phyloP scores from a whole-genome alignment of 441 rosid genomes.

The Populus hybrid region DNA sequence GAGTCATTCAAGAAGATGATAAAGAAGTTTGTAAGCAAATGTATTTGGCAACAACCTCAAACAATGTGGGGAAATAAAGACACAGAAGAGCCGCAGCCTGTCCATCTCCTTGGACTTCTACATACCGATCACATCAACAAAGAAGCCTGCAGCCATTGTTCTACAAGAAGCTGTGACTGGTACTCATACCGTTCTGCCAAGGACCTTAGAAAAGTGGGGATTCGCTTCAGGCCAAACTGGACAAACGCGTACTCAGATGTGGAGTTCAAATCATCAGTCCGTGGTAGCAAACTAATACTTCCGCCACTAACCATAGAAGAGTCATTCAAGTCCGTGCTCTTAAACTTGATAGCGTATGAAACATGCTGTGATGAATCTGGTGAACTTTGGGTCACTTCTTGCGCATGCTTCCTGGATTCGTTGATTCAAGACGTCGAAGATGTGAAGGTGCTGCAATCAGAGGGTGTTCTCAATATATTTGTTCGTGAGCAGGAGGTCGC shows the following conservation, averaged over 20 bases:
- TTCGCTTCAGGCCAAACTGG: neutral
- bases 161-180: neutral
- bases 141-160: neutral
- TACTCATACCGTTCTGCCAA: neutral
- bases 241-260: neutral
- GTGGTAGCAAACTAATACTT: neutral
- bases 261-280: neutral
- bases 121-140: neutral
- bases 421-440: slow-evolving; percentile 24
- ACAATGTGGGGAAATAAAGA: too few relatives aligned
- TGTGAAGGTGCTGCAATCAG: slow-evolving; percentile 1
- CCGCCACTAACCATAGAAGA: neutral
- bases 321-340: neutral
- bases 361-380: slow-evolving; percentile 1
- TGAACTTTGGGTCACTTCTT: neutral
- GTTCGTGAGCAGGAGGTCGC: slow-evolving; percentile 30
- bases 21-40: too few relatives aligned
- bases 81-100: neutral
- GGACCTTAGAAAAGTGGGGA: slow-evolving; percentile 9
- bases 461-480: slow-evolving; percentile 9
- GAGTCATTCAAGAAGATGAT: too few relatives aligned
- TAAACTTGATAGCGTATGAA: slow-evolving; percentile 29
- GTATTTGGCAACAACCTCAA: too few relatives aligned
- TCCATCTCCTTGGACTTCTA: slow-evolving; percentile 19
- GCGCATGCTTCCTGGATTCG: neutral